Base-by-base conservation (phyloP, 805 yeast species). In the Yarrowia sp. region DNA sequence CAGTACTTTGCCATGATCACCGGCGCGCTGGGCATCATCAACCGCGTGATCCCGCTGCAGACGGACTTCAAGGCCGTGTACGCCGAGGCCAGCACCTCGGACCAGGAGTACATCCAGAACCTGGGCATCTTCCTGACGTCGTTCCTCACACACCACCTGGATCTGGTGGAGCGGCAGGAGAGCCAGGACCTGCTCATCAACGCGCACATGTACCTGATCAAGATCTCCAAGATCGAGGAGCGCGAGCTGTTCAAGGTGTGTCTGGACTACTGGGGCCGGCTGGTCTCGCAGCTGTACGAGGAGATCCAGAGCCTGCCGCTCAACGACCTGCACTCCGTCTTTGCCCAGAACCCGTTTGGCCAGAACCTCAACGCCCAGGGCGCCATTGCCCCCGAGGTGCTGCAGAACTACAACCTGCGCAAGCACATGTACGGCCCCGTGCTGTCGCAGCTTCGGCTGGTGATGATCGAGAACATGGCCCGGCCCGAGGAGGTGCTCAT, bases 401-500 rank as follows among this genome's bases (percentile, higher is more conserved):
- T 92, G 67, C 85, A 85, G n/a, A 84, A 84, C 68, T 85, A 81
- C 73, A 92, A 96, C 8, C 80, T 93, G 63, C 86, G 97, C 73
- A 90, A 87, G 72, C 96, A 93, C 75, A 83, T 82, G 60, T 94
- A 94, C 72, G 78, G 84, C n/a, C 82, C 82, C 24, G 79, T 94
- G 42, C 81, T 94, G 68, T 86, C 97, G 4, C 85, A 85, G 70
- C 80, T 94, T 69, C 84, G 99, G 75, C 78, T 87, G 64, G 96
- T 96, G n/a, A 87, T 94, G 71, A 94, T 94, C 70, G 98, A 92
- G 75, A 88, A 88, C 70, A 94, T 94, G 99, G 99, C 90, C 1
- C 85, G 96, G 73, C 99, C 99, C 3, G 99, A 94, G 75, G 99
- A 94, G 77, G 99, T 94, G 62, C 80, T 94, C 63, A 84, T 94